Evolutionary conservation across 2,329 filamentous ascomycete species (phyloP), one percentile per base, ranked within the genome.

Genomic region (Fusarium ramigenum): DNA sequence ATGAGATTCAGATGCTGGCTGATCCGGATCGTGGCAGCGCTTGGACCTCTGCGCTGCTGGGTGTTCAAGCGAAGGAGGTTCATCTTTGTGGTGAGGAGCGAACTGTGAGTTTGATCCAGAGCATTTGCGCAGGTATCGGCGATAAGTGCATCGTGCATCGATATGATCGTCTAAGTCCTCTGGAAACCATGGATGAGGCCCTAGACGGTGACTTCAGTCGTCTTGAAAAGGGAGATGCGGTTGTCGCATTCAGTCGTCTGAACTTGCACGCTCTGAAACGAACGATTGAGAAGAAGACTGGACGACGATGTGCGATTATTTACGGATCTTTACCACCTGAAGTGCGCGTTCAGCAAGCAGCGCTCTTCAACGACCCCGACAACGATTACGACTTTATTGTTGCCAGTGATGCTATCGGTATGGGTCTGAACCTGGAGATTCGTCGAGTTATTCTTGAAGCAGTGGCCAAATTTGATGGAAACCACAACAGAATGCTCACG

Each of bases 1-100:
- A 99, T 79, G 96, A 99, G 84, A 98, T 99, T 64, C 96, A 99
- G 82, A 98, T 99, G 96, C 94, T 99, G 75, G 92, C 90, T 21
- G 92, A 95, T 77, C 70, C 81, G 1, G 90, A 94, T 1, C 92
- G 96, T 75, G 96, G 97, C 4, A 97, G 93, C 91, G 95, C 95
- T 5, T 99, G 96, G 96, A 97, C 95, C 4, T 90, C 95, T 77
- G 96, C 96, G 4, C 86, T 98, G 19, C 85, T 99, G 9, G 96
- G 96, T 40, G 87, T 97, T 2, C 92, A 93, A 82, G 96, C 94
- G 9, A 92, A 91, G 76, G 96, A 99, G 79, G 86, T 99, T 10
- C 96, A 99, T 82, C 87, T 99, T 0, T 99, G 96, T 80, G 96
- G 96, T 68, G 96, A 99, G 82, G 91, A 93, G 70, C 89, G 97